Evolutionary conservation across 2,329 filamentous ascomycete species (phyloP).

Genomic region (Aspergillus versicolor): DNA sequence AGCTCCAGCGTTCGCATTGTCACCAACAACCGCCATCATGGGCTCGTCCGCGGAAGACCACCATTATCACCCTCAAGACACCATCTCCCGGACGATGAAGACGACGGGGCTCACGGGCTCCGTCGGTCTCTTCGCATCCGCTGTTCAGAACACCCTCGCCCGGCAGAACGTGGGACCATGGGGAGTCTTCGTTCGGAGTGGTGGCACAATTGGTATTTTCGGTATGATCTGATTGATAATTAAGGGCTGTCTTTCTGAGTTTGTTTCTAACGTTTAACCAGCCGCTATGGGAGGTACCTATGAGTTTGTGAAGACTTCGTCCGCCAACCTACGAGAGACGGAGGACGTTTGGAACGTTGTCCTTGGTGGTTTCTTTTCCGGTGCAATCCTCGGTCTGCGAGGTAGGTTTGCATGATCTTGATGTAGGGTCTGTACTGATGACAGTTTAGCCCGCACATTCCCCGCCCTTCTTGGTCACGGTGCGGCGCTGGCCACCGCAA

Average conservation of each 20-base stretch:
- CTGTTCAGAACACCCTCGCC: slow-evolving; percentile 81
- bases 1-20: slow-evolving; percentile 23
- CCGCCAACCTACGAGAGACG: slow-evolving; percentile 82
- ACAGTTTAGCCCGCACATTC: slow-evolving; percentile 59
- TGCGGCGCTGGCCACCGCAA: slow-evolving; percentile 54
- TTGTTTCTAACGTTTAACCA: slow-evolving; percentile 36
- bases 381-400: slow-evolving; percentile 68
- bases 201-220: slow-evolving; percentile 68
- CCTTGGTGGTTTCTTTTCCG: slow-evolving; percentile 74
- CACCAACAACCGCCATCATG: slow-evolving; percentile 44
- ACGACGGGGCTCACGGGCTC: slow-evolving; percentile 64
- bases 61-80: slow-evolving; percentile 71
- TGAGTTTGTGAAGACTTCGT: slow-evolving; percentile 71
- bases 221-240: slow-evolving; percentile 48
- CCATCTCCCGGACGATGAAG: slow-evolving; percentile 65
- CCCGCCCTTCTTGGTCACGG: slow-evolving; percentile 70
- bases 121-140: slow-evolving; percentile 70
- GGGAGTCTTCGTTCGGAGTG: slow-evolving; percentile 77
- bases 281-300: slow-evolving; percentile 73
- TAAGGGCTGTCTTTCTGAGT: neutral
- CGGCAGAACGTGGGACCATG: slow-evolving; percentile 78
- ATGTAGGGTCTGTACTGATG: slow-evolving; percentile 16
- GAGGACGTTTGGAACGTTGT: slow-evolving; percentile 75
- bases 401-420: slow-evolving; percentile 51
- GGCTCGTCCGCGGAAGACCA: slow-evolving; percentile 48